These are phyloP conservation scores for Paratinospora sagittata DNA, from an alignment of 164 flowering plant genomes.

Conservation along the genomic window DNA sequence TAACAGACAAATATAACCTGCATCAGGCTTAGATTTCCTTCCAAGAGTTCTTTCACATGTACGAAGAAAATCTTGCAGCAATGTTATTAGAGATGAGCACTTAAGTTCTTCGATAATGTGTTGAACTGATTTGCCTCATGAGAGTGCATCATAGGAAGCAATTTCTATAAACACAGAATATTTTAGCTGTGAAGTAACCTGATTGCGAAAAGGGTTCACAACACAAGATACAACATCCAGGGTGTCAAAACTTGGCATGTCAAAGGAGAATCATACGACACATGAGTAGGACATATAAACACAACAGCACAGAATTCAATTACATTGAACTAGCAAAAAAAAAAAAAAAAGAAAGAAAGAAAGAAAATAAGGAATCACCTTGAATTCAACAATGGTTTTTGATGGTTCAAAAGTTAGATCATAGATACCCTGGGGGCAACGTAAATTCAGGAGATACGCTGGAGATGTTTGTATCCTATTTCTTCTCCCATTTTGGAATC, in stretches of 20 bases:
- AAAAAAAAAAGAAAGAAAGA: neutral
- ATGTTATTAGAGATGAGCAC: neutral
- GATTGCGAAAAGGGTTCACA: neutral
- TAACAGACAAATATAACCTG: neutral
- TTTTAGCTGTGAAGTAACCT: neutral
- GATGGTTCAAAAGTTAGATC: constrained; percentile 73
- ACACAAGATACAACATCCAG: neutral
- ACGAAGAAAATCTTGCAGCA: neutral
- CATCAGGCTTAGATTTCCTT: neutral
- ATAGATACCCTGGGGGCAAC: constrained; percentile 63
- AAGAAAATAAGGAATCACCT: constrained; percentile 39
- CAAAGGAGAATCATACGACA: no score
- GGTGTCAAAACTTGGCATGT: no score
- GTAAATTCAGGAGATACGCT: constrained; percentile 55
- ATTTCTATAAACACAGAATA: neutral
- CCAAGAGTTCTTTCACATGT: neutral
- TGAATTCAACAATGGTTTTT: constrained; percentile 70
- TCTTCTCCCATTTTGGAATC: constrained; percentile 36
- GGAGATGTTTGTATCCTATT: constrained; percentile 43
- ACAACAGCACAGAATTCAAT: neutral
- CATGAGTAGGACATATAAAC: no score
- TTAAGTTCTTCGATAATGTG: neutral
- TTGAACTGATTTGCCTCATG: neutral
- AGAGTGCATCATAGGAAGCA: neutral
- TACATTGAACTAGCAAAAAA: no score